These are phyloP conservation scores for Mayamaea pseudoterrestris DNA, from an alignment of 108 stramenopile genomes.

Conservation along the genomic window DNA sequence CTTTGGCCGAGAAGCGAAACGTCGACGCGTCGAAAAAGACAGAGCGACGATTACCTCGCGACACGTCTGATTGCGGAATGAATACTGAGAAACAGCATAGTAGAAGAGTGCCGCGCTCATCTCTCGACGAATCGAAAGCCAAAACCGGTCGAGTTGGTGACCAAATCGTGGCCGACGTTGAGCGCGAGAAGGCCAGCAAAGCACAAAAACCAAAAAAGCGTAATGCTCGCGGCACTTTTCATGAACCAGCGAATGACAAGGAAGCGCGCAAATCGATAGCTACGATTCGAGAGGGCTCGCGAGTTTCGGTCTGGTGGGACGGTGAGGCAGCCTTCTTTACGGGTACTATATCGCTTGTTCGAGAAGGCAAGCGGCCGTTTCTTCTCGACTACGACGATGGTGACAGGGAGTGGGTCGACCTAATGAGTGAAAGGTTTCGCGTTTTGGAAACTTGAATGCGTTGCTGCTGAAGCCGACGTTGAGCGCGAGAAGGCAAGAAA, in stretches of 20 bases:
- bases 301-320: slow-evolving; percentile 2
- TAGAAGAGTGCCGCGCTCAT: no score
- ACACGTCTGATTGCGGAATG: no score
- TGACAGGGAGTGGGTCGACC: slow-evolving; percentile 46
- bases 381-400: slow-evolving; percentile 51
- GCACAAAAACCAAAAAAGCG: not conserved
- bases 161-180: no score
- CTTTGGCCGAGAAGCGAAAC: no score
- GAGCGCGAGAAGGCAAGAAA: not conserved
- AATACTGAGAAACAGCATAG: no score
- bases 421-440: slow-evolving; percentile 27
- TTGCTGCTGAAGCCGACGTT: not conserved
- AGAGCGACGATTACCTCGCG: no score
- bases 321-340: not conserved
- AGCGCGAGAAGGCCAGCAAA: not conserved
- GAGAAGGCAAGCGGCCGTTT: slow-evolving; percentile 3
- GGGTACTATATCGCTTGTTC: not conserved
- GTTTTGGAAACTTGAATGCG: slow-evolving; percentile 8
- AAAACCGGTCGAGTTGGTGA: no score
- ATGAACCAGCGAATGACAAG: not conserved
- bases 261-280: no score
- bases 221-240: not conserved
- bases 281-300: slow-evolving; percentile 1
- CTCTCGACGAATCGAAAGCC: no score
- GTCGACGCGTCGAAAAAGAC: no score